These are phyloP conservation scores for Corynascus novoguineensis DNA, from an alignment of 495 filamentous ascomycete species.

Conservation along the genomic window DNA sequence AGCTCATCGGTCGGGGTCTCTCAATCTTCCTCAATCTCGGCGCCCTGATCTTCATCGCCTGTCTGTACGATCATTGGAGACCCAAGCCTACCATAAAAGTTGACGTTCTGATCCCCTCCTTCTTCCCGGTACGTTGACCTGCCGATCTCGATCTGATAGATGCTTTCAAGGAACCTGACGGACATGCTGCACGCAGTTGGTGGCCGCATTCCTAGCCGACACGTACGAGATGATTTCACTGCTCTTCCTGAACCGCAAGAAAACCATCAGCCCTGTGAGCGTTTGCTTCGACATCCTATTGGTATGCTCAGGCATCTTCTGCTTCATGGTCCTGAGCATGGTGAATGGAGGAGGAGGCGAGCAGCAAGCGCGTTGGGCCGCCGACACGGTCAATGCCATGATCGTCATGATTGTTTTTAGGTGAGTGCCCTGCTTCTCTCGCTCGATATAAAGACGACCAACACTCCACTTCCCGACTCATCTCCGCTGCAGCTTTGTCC, in stretches of 20 bases:
- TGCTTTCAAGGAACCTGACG: background rate
- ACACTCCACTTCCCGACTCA: constrained; percentile 4
- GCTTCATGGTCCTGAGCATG: constrained; percentile 22
- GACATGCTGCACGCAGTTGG: constrained; percentile 10
- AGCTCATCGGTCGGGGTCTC: constrained; percentile 15
- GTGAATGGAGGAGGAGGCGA: constrained; percentile 9
- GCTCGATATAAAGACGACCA: background rate
- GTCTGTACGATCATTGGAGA: constrained; percentile 19
- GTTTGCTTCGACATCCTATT: constrained; percentile 19
- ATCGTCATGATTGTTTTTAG: constrained; percentile 29
- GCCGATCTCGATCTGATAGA: too few relatives aligned
- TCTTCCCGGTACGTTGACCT: constrained; percentile 25
- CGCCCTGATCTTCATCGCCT: constrained; percentile 17
- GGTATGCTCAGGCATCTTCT: constrained; percentile 21
- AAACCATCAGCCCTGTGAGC: constrained; percentile 22
- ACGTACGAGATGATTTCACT: constrained; percentile 22
- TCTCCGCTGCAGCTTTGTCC: constrained; percentile 14
- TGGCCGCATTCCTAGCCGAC: constrained; percentile 12
- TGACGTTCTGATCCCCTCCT: constrained; percentile 25
- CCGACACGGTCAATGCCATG: constrained; percentile 24
- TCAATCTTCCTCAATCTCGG: constrained; percentile 17
- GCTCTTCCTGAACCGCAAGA: constrained; percentile 11
- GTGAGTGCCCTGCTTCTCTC: constrained; percentile 7
- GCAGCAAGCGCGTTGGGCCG: constrained; percentile 11
- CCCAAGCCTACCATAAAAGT: constrained; percentile 17